Evolutionary conservation across 1,284 basidiomycete species (phyloP), one percentile per base, ranked within the genome.

Genomic region (Ceratobasidium sp.): DNA sequence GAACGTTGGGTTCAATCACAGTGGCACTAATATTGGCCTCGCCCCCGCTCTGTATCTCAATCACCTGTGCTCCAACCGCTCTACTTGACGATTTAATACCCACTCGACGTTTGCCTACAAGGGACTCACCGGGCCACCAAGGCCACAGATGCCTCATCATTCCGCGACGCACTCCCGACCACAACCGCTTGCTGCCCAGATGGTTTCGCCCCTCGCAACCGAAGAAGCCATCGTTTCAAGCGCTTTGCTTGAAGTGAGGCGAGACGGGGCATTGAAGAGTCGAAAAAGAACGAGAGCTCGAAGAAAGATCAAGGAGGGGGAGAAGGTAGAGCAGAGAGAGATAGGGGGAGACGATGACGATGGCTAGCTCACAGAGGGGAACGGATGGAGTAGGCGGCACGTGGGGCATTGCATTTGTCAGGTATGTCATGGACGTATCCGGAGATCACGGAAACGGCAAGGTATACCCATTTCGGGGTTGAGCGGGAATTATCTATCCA

Each of bases 231-330:
- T 54, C 48, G 57, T 64, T 74, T 74, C 23, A 74, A 35, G 30
- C 71, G 71, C 60, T 74, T 74, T 30, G 71, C 48, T 38, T 74
- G 71, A 64, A 64, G 60, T 64, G 71, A 74, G 71, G 44, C 59
- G 60, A 74, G 59, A 54, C 60, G 71, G 54, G 71, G 30, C 71
- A 74, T 74, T 59, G 46, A 62, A 54, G 46, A 64, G 23, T 54
- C 55, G 46, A 48, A 30, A 46, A 33, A 64, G 57, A 64, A 57
- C 41, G 2, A 74, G 44, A n/a, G 41, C 14, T 48, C 10, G 46
- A 67, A 67, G 27, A 50, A 33, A 48, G 44, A 35, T 46, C 27
- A 59, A 30, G 52, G 52, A 23, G 30, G 50, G 14, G 5, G 46
- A 57, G 35, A 38, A 46, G 69, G 41, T 71, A 23, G 10, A 69